phyloP scores from a whole-genome alignment of 2,329 filamentous ascomycete species.

The Curvularia spicifera region DNA sequence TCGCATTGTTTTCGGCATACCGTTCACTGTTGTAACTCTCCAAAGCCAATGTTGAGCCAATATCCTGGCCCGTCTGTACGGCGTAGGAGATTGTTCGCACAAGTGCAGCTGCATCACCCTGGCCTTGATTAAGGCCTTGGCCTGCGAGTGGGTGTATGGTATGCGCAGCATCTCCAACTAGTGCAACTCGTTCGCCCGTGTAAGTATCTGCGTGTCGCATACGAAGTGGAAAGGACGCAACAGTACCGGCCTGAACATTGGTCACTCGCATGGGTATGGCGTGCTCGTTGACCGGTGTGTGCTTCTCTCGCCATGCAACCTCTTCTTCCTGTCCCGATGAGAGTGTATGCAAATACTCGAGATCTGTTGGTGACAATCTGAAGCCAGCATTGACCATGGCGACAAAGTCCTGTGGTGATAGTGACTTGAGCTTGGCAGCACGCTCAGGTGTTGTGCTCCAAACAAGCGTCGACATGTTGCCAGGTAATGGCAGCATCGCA shows the following conservation, averaged over 20 bases:
- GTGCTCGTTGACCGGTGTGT: slow-evolving; percentile 62
- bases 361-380: slow-evolving; percentile 76
- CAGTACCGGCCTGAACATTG: slow-evolving; percentile 75
- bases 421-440: slow-evolving; percentile 77
- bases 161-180: slow-evolving; percentile 94
- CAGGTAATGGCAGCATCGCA: slow-evolving; percentile 87
- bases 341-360: slow-evolving; percentile 79
- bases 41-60: slow-evolving; percentile 78
- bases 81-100: slow-evolving; percentile 76
- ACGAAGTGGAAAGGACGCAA: slow-evolving; percentile 90
- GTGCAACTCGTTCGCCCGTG: slow-evolving; percentile 83
- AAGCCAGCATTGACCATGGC: slow-evolving; percentile 95
- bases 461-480: slow-evolving; percentile 81
- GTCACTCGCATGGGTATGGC: slow-evolving; percentile 69
- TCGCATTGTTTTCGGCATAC: slow-evolving; percentile 78
- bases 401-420: slow-evolving; percentile 75
- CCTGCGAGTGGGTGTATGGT: slow-evolving; percentile 94
- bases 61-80: slow-evolving; percentile 82
- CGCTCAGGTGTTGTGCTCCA: slow-evolving; percentile 90
- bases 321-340: slow-evolving; percentile 67
- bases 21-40: slow-evolving; percentile 82
- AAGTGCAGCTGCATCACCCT: slow-evolving; percentile 85
- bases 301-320: slow-evolving; percentile 79
- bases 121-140: slow-evolving; percentile 91
- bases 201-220: slow-evolving; percentile 95